Conservation (phyloP, 208 protist species). For the Vickermania ingenoplastis region DNA sequence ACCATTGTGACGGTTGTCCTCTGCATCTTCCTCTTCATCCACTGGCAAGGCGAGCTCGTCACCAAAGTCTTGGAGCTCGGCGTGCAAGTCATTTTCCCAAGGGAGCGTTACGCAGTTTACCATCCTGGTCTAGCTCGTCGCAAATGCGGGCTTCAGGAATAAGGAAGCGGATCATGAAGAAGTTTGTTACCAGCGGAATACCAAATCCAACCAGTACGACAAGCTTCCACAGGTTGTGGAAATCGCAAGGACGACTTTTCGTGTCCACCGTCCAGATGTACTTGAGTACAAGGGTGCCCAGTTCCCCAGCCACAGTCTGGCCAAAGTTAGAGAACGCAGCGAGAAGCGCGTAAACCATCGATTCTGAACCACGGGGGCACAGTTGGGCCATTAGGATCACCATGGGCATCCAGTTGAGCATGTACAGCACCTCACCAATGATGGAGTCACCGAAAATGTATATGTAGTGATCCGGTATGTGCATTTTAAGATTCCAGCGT, state of each 20-base stretch:
- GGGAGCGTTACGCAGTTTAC: not conserved
- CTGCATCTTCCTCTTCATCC: too few species aligned
- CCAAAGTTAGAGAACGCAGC: not conserved
- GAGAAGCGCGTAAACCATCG: not conserved
- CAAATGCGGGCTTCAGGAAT: not conserved
- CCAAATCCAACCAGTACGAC: not conserved
- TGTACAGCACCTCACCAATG: not conserved
- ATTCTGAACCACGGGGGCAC: not conserved
- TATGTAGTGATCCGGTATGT: too few species aligned
- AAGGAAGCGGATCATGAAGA: not conserved
- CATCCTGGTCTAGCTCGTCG: not conserved
- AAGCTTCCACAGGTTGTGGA: not conserved
- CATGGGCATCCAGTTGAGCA: not conserved
- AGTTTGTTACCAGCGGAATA: not conserved
- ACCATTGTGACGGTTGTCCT: too few species aligned
- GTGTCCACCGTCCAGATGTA: not conserved
- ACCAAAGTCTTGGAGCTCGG: too few species aligned
- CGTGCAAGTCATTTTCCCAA: too few species aligned
- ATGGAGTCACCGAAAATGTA: not conserved
- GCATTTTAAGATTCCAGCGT: not conserved
- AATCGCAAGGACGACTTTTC: not conserved
- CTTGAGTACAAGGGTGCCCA: not conserved
- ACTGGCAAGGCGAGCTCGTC: too few species aligned
- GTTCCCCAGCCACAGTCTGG: not conserved
- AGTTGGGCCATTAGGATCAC: not conserved